Conservation (phyloP, 139 green algal species). For the Chlorella sorokiniana region DNA sequence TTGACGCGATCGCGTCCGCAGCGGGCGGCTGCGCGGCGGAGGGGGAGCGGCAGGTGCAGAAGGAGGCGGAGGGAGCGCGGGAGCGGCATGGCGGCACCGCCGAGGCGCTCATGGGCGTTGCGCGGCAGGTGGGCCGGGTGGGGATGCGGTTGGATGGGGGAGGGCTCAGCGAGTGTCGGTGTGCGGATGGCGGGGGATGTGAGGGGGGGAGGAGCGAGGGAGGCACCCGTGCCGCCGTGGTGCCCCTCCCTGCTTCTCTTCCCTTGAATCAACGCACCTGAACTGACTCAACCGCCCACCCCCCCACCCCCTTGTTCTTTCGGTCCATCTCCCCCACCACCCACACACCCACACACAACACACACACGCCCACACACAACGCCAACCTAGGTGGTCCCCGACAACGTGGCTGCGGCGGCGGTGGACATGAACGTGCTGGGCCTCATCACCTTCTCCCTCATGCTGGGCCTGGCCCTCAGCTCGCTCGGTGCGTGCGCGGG, state of each 20-base stretch:
- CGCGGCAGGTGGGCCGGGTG: background rate
- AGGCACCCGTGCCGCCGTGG: too few species aligned
- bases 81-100: background rate
- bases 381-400: conserved; percentile 43
- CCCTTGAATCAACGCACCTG: too few species aligned
- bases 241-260: too few species aligned
- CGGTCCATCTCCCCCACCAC: background rate
- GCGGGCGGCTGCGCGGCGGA: conserved; percentile 1
- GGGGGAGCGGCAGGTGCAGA: background rate
- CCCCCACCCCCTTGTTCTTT: too few species aligned
- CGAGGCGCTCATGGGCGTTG: conserved; percentile 48
- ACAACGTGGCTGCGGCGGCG: conserved; percentile 54
- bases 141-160: background rate
- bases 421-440: conserved; percentile 65
- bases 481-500: background rate
- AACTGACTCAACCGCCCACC: too few species aligned
- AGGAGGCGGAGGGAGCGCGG: conserved; percentile 16
- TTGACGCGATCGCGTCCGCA: conserved; percentile 16
- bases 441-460: conserved; percentile 57
- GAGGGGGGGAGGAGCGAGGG: too few species aligned
- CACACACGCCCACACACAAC: too few species aligned
- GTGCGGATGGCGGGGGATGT: too few species aligned
- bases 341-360: background rate
- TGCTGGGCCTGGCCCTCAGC: conserved; percentile 14
- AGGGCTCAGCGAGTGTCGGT: too few species aligned